Evolutionary conservation across 148 eudicot genomes (phyloP), one percentile per base, ranked within the genome.

Genomic region (Selenicereus undatus): DNA sequence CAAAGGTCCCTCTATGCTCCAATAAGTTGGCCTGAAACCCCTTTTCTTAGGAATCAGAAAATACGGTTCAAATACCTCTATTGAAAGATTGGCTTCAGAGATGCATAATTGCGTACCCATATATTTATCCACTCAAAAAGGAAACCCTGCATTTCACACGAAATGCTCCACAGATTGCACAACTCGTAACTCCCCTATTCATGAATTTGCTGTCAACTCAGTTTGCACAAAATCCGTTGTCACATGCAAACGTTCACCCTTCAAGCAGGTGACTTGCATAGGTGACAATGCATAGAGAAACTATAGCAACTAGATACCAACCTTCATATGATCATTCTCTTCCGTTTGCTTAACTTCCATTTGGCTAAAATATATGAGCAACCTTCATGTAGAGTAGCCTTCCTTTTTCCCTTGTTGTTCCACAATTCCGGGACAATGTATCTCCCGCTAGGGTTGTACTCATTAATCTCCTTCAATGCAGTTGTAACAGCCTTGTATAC

Each of bases 381-480:
- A 71, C 91, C 93, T 84, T 89, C 93, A 74, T 80, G 64, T 75
- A 90, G 51, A 62, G 89, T 86, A 45, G 91, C 91, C 79, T 79
- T 90, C 78, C 88, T 86, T 74, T 87, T 85, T 18, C 86, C 87
- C 22, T 72, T 27, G 77, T 83, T 80, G 79, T 90, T 86, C 93
- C 93, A 90, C 14, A 90, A 66, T 77, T 90, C 91, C 17, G 80
- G 78, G 70, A 77, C 82, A 48, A 86, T 74, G 78, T 89, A 87
- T 76, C 91, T 83, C 75, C 91, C 91, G 54, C 93, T 90, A 4
- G 93, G 90, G 71, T 90, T 90, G 85, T 87, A 89, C 81, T 87
- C 89, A 24, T 90, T 90, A 42, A 90, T 90, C 69, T 90, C 91
- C 81, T 75, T 87, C 74, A 90, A 78, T 45, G 91, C 88, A 30